phyloP scores from a whole-genome alignment of 169 alveolate genomes.

The Plasmodium knowlesi region DNA sequence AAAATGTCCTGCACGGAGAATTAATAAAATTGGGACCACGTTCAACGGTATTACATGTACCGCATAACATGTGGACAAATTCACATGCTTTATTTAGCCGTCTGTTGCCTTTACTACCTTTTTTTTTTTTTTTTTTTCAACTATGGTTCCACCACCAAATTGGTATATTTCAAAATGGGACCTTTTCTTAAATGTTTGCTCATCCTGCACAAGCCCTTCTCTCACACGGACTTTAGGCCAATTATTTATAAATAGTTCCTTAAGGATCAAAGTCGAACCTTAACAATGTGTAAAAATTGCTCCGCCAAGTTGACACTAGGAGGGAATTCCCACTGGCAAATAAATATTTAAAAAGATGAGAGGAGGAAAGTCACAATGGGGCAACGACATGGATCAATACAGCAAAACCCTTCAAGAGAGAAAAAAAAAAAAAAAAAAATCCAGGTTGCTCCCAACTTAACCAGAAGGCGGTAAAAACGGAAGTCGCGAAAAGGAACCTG shows the following conservation, averaged over 20 bases:
- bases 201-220: neutral
- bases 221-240: neutral
- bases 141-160: neutral
- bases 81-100: neutral
- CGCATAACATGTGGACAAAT: neutral
- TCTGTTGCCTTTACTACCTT: neutral
- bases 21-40: neutral
- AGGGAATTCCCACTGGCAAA: neutral
- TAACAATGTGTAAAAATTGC: neutral
- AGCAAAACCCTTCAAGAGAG: neutral
- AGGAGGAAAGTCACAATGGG: neutral
- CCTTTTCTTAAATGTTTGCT: neutral
- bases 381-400: neutral
- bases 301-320: neutral
- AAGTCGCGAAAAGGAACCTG: neutral
- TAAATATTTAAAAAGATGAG: neutral
- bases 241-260: neutral
- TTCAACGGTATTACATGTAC: neutral
- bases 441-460: neutral
- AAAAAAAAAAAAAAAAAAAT: neutral
- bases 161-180: neutral
- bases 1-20: neutral
- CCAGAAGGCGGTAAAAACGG: neutral
- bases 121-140: neutral
- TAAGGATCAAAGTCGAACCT: neutral